Percentiles rank a stretch among this genome's conserved stretches.
Conservation (phyloP, 345 rosid species). For the Hibiscus mutabilis region DNA sequence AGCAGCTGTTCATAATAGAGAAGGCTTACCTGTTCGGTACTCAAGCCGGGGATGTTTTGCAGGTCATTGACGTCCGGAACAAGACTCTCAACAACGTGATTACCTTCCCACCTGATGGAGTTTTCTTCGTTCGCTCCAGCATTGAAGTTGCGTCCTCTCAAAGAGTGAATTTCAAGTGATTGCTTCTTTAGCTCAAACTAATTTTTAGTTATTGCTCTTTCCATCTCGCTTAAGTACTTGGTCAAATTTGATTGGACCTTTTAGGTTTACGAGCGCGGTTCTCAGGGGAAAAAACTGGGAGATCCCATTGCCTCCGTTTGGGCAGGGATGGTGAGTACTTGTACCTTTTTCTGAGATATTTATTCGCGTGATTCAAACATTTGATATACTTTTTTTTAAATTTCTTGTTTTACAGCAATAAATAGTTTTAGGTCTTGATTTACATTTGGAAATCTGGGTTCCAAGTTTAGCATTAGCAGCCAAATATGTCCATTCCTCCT, state of each 20-base stretch:
- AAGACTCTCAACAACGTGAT: conserved; percentile 64
- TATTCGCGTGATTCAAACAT: background rate
- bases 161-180: conserved; percentile 75
- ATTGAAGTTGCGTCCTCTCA: conserved; percentile 66
- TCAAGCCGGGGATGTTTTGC: conserved; percentile 71
- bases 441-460: background rate
- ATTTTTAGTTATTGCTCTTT: background rate
- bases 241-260: background rate
- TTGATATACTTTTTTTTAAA: background rate
- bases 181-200: background rate
- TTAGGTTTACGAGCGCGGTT: conserved; percentile 73
- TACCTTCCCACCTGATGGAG: conserved; percentile 88
- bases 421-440: background rate
- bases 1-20: conserved; percentile 83
- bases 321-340: conserved; percentile 78
- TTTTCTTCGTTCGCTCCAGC: conserved; percentile 73
- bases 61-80: conserved; percentile 72
- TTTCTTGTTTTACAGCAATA: background rate
- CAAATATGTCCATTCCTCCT: background rate
- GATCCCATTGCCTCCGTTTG: conserved; percentile 83
- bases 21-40: conserved; percentile 72
- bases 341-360: background rate
- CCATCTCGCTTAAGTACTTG: background rate
- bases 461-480: background rate
- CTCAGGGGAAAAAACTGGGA: conserved; percentile 68